Base-by-base conservation (phyloP, 2,329 filamentous ascomycete species). In the Furcasterigmium sp. region DNA sequence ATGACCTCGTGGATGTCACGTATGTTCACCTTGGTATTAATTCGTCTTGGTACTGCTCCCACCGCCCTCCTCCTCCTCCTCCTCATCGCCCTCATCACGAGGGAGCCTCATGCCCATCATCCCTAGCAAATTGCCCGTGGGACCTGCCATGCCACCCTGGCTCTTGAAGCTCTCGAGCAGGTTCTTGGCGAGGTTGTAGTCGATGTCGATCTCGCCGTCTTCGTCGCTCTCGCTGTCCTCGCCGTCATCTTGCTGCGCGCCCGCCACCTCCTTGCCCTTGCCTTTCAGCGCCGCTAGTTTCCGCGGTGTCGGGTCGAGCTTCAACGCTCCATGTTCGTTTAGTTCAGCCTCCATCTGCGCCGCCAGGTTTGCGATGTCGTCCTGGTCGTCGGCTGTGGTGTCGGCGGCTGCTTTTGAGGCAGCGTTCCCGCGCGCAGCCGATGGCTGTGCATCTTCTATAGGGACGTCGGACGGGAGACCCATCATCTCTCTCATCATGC, bases 401-500 rank as follows among this genome's bases (percentile, higher is more conserved):
- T 20, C 21, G 14, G 6, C 5, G 17, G n/a, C 36, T 6, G 38
- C n/a, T 3, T 28, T 37, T 20, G 10, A 17, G 9, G 47, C 26
- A 51, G 20, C 29, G 40, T 44, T 37, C 36, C 38, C 37, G 21
- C 39, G 40, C 43, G 48, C 21, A 11, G 37, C 40, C 23, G 30
- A 39, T 4, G 45, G 39, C 25, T 45, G 44, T 41, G 49, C 40
- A 32, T 23, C 17, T 3, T 21, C 30, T 11, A 5, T 29, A 1
- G 32, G 17, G 17, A 39, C 38, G 13, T 38, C 56, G 0, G 63
- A 53, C 20, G 73, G 70, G 36, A 82, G 71, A 1, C 87, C 87
- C 84, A 93, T 91, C 83, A 94, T 91, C 57, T 94, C 87, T 47
- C 82, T 80, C 88, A 98, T 95, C 76, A 95, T 89, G 42, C 72